phyloP scores from a whole-genome alignment of 1,139 yeast species.

The Diutina catenulata region DNA sequence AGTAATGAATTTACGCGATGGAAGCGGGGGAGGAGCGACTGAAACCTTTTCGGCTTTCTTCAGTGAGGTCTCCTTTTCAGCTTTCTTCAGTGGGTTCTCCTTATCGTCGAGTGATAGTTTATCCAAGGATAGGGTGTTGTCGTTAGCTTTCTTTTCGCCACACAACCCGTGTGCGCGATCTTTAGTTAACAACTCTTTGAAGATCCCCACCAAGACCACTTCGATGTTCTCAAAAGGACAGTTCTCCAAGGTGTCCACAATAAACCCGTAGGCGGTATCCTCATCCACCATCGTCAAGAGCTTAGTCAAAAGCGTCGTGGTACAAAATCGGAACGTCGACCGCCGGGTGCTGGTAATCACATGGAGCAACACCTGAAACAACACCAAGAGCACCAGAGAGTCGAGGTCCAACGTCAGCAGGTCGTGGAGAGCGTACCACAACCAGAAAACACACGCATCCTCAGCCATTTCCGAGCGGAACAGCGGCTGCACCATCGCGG shows the following conservation, averaged over 20 bases:
- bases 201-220: slow-evolving; percentile 48
- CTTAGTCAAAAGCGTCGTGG: slow-evolving; percentile 41
- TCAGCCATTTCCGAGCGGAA: slow-evolving; percentile 15
- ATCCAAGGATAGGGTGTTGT: no score
- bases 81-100: no score
- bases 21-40: slow-evolving; percentile 17
- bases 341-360: slow-evolving; percentile 11
- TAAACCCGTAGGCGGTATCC: slow-evolving; percentile 42
- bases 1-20: slow-evolving; percentile 22
- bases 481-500: slow-evolving; percentile 22
- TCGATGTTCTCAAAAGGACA: slow-evolving; percentile 60
- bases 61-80: no score
- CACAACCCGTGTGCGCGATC: slow-evolving; percentile 8
- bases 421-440: slow-evolving; percentile 26
- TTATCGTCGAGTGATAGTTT: no score
- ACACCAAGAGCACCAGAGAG: background rate
- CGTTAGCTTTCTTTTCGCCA: slow-evolving; percentile 7
- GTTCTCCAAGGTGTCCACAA: slow-evolving; percentile 50
- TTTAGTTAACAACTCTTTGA: slow-evolving; percentile 49
- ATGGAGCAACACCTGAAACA: slow-evolving; percentile 22
- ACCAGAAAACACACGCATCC: slow-evolving; percentile 27
- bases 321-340: slow-evolving; percentile 16
- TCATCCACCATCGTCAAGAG: slow-evolving; percentile 48
- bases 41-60: no score
- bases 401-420: slow-evolving; percentile 17